A percentile compares a stretch with the other conserved stretches of the same genome.
These are phyloP conservation scores for Sphaerulina vaccinii DNA, from an alignment of 2,329 filamentous ascomycete genomes.

Conservation along the genomic window DNA sequence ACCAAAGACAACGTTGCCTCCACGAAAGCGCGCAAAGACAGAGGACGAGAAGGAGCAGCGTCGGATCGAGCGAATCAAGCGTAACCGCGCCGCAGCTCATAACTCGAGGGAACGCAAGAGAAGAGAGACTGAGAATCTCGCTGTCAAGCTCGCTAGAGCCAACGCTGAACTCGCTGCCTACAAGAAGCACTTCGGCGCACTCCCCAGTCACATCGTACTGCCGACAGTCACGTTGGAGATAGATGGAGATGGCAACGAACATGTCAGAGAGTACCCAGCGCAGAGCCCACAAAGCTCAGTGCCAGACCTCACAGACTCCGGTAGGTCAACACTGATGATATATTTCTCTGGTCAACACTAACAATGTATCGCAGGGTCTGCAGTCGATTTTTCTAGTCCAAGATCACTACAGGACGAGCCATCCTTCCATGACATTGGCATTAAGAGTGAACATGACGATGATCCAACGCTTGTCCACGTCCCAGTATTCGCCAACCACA, in stretches of 20 bases:
- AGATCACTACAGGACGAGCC: constrained; percentile 29
- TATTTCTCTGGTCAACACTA: background rate
- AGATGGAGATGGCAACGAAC: constrained; percentile 20
- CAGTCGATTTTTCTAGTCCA: constrained; percentile 30
- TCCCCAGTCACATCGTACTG: constrained; percentile 35
- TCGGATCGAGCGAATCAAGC: constrained; percentile 92
- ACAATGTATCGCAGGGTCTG: constrained; percentile 16
- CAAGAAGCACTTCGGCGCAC: constrained; percentile 33
- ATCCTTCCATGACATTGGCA: constrained; percentile 29
- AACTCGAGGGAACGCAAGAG: constrained; percentile 94
- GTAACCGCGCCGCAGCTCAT: constrained; percentile 93
- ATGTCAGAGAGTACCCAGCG: constrained; percentile 20
- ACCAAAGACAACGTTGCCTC: constrained; percentile 93
- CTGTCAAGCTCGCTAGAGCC: constrained; percentile 43
- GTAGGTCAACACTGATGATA: background rate
- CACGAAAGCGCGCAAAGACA: constrained; percentile 96
- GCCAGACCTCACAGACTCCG: constrained; percentile 33
- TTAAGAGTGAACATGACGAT: constrained; percentile 37
- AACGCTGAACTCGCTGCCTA: constrained; percentile 37
- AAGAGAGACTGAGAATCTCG: constrained; percentile 81
- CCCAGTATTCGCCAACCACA: constrained; percentile 34
- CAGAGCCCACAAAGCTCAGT: too few species aligned
- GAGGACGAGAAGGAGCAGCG: constrained; percentile 99
- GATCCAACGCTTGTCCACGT: constrained; percentile 24
- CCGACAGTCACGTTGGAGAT: constrained; percentile 35